Evolutionary conservation across 139 green algal species (phyloP).

Genomic region (Picochlorum sp.): DNA sequence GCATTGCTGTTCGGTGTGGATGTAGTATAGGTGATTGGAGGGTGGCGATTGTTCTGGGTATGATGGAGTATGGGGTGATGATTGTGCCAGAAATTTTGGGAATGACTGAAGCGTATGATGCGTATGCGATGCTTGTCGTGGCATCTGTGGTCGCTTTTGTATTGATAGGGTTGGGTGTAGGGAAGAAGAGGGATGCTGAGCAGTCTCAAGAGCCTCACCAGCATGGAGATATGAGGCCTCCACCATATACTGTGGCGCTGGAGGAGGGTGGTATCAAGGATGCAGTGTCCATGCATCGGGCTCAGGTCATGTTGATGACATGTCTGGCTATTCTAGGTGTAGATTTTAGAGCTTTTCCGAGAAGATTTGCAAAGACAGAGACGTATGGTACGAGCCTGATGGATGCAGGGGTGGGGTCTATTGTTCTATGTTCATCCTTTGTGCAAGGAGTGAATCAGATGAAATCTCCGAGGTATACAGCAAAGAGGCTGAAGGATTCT

Average conservation of each 20-base stretch:
- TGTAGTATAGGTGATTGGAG: neutral
- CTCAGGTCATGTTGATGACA: slow-evolving; percentile 62
- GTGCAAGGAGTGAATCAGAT: slow-evolving; percentile 5
- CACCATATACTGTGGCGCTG: no score
- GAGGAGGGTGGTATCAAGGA: neutral
- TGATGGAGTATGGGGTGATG: slow-evolving; percentile 2
- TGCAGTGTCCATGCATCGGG: slow-evolving; percentile 33
- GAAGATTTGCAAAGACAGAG: slow-evolving; percentile 71
- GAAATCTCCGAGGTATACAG: neutral
- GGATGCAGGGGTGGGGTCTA: slow-evolving; percentile 79
- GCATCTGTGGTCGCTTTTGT: neutral
- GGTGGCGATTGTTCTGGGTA: neutral
- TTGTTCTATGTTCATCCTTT: slow-evolving; percentile 59
- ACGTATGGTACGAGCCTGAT: slow-evolving; percentile 71
- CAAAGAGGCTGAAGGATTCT: neutral
- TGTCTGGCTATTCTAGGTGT: slow-evolving; percentile 80
- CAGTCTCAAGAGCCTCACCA: no score
- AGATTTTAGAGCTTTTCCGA: slow-evolving; percentile 78
- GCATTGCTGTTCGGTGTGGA: neutral
- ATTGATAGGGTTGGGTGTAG: neutral
- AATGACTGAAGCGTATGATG: neutral
- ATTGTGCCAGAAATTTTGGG: neutral
- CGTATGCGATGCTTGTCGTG: neutral
- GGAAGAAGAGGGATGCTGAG: neutral
- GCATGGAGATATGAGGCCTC: no score